These are phyloP conservation scores for Anethum foeniculum DNA, from an alignment of 140 eudicot species.

Conservation along the genomic window DNA sequence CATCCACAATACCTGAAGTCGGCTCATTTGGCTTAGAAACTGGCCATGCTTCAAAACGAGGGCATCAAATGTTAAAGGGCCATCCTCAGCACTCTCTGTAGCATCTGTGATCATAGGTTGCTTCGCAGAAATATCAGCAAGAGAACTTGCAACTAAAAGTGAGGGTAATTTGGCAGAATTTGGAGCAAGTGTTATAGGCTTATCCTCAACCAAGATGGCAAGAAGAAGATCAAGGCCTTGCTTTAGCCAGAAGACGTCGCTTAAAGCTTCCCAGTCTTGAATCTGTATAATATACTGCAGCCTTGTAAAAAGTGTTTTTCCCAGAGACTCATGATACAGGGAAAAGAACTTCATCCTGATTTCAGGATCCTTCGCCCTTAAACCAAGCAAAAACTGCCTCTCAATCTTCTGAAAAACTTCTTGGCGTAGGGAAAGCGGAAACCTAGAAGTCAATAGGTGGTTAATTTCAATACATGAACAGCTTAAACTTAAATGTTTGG, in stretches of 20 bases:
- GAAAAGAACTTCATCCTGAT: slow-evolving; percentile 77
- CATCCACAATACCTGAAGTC: slow-evolving; percentile 51
- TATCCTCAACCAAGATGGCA: slow-evolving; percentile 88
- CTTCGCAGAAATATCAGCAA: slow-evolving; percentile 49
- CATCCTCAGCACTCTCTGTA: slow-evolving; percentile 60
- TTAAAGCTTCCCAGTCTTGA: slow-evolving; percentile 98
- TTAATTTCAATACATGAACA: slow-evolving; percentile 11
- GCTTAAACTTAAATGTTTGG: neutral
- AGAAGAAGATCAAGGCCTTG: slow-evolving; percentile 99
- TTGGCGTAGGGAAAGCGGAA: slow-evolving; percentile 65
- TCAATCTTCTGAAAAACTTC: slow-evolving; percentile 94
- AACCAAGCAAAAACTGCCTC: slow-evolving; percentile 82
- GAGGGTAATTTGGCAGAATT: slow-evolving; percentile 85
- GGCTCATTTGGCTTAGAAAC: slow-evolving; percentile 76
- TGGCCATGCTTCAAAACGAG: slow-evolving; percentile 72
- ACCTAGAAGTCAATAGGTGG: slow-evolving; percentile 41
- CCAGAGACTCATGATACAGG: slow-evolving; percentile 92
- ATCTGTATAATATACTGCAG: slow-evolving; percentile 86
- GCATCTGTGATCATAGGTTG: slow-evolving; percentile 69
- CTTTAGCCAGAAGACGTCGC: slow-evolving; percentile 98
- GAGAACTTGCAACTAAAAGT: slow-evolving; percentile 50
- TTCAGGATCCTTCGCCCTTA: slow-evolving; percentile 95
- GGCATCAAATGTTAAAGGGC: slow-evolving; percentile 71
- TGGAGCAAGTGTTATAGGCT: slow-evolving; percentile 94
- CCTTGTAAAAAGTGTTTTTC: slow-evolving; percentile 78